phyloP scores from a whole-genome alignment of 306 rosid species.

The Erythrophleum fordii region DNA sequence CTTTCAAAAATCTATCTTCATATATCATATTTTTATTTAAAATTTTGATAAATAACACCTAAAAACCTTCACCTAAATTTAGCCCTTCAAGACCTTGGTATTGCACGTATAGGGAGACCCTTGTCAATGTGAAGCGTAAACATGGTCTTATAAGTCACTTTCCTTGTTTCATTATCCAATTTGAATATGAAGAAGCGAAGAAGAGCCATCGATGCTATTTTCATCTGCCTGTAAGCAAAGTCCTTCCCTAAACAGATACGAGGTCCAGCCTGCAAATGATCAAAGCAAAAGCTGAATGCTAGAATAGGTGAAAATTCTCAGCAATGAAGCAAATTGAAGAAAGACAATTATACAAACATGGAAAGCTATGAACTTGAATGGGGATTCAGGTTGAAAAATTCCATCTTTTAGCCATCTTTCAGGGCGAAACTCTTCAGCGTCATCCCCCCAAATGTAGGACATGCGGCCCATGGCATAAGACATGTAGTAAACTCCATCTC shows the following conservation, averaged over 20 bases:
- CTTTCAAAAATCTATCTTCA: too few species aligned
- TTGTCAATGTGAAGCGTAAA: conserved; percentile 81
- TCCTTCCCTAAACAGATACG: conserved; percentile 78
- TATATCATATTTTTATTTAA: too few species aligned
- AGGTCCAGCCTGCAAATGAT: conserved; percentile 67
- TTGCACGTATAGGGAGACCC: conserved; percentile 63
- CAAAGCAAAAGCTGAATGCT: background rate
- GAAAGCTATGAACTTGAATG: conserved; percentile 81
- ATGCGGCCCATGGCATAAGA: conserved; percentile 81
- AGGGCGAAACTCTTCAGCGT: conserved; percentile 63
- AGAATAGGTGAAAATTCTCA: background rate
- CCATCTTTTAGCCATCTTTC: conserved; percentile 80
- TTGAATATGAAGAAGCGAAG: conserved; percentile 65
- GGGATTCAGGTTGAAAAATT: conserved; percentile 63
- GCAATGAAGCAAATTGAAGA: background rate
- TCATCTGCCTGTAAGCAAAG: conserved; percentile 83
- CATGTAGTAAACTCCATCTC: conserved; percentile 69
- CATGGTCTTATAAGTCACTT: conserved; percentile 63
- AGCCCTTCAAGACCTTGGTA: conserved; percentile 42
- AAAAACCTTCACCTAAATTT: too few species aligned
- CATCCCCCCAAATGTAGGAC: conserved; percentile 76
- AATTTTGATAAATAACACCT: too few species aligned
- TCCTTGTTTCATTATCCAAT: conserved; percentile 49
- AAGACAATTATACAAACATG: conserved; percentile 56
- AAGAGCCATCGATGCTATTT: conserved; percentile 63